phyloP scores from a whole-genome alignment of 768 basidiomycete genomes.

The Lentinula guzmanii region DNA sequence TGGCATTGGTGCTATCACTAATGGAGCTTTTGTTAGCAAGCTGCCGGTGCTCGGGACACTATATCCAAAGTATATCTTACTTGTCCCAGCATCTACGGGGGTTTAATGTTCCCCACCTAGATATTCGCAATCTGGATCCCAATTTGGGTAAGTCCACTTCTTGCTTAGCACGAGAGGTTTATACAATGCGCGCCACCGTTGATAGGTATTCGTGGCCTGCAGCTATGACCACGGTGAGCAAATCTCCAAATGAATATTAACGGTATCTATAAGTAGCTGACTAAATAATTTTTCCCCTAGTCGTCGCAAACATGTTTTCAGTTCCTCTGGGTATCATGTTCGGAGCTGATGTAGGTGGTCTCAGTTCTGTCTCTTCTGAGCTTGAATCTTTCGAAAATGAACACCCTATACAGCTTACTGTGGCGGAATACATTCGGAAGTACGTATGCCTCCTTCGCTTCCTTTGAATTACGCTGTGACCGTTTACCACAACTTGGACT shows the following conservation, averaged over 20 bases:
- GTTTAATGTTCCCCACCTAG: conserved; percentile 18
- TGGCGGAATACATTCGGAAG: conserved; percentile 61
- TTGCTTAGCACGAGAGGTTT: background rate
- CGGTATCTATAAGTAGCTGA: background rate
- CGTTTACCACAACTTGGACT: background rate
- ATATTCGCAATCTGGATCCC: conserved; percentile 67
- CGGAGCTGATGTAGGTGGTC: conserved; percentile 47
- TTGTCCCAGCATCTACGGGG: background rate
- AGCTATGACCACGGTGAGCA: conserved; percentile 62
- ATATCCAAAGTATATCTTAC: conserved; percentile 48
- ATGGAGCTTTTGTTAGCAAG: conserved; percentile 43
- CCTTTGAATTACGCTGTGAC: background rate
- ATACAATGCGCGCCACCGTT: background rate
- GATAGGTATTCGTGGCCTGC: conserved; percentile 63
- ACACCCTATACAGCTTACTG: conserved; percentile 32
- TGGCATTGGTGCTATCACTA: background rate
- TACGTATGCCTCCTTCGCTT: conserved; percentile 15
- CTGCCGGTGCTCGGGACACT: conserved; percentile 59
- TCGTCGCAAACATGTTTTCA: conserved; percentile 75
- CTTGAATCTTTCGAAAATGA: background rate
- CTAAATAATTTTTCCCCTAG: conserved; percentile 21
- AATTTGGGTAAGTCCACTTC: conserved; percentile 50
- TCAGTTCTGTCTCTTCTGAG: background rate
- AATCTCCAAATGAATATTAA: background rate
- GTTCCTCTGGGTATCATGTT: conserved; percentile 68